A percentile compares a stretch with the other conserved stretches of the same genome.
These are phyloP conservation scores for Elymus sibiricus DNA, from an alignment of 176 grass and related monocot species.

Conservation along the genomic window DNA sequence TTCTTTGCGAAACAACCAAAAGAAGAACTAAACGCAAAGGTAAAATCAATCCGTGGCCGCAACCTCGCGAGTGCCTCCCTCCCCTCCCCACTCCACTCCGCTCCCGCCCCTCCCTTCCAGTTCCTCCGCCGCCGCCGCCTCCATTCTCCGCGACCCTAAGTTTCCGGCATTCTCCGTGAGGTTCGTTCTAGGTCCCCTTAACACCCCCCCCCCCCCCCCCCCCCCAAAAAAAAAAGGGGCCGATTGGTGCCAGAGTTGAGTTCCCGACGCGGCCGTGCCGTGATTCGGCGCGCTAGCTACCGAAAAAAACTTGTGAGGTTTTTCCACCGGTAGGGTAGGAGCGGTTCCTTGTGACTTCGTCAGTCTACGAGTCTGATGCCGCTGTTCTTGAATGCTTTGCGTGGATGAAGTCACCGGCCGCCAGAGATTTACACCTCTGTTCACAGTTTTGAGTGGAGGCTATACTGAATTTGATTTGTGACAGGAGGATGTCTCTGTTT, in stretches of 20 bases:
- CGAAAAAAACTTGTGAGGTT: neutral
- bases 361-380: neutral
- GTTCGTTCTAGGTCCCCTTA: neutral
- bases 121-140: neutral
- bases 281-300: neutral
- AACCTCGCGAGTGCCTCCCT: neutral
- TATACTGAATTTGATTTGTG: neutral
- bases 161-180: slow-evolving; percentile 1
- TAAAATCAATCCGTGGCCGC: neutral
- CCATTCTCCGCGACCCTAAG: neutral
- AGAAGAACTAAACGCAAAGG: neutral
- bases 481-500: neutral
- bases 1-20: too few relatives aligned
- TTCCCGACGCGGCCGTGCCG: neutral
- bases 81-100: neutral
- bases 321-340: neutral
- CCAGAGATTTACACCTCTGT: neutral
- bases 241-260: neutral
- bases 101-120: neutral
- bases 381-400: neutral
- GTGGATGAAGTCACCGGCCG: neutral
- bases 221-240: too few relatives aligned
- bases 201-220: too few relatives aligned
- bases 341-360: neutral
- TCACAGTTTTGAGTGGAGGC: neutral